A percentile compares a stretch with the other conserved stretches of the same genome.
Evolutionary conservation across 2,329 filamentous ascomycete genomes (phyloP).

Genomic region (Alternaria viburni): DNA sequence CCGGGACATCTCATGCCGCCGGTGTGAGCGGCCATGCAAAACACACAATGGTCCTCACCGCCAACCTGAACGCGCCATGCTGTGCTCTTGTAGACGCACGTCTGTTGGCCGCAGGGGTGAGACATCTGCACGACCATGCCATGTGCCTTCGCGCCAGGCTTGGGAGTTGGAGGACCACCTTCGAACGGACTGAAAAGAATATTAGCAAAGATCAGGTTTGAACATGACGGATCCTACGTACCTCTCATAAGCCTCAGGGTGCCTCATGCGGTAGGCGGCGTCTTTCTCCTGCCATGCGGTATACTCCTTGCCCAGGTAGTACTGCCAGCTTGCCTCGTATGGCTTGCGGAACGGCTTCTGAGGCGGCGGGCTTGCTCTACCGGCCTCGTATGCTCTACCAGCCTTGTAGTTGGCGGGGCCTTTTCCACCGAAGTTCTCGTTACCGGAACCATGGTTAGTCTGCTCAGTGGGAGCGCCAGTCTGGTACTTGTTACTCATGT

Average conservation of each 20-base stretch:
- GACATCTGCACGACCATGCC: slow-evolving; percentile 16
- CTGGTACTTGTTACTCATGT: background rate
- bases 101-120: slow-evolving; percentile 7
- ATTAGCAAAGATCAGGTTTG: background rate
- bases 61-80: slow-evolving; percentile 5
- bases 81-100: background rate
- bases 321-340: slow-evolving; percentile 3
- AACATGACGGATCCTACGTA: background rate
- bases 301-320: slow-evolving; percentile 4
- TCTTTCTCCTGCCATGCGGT: slow-evolving; percentile 6
- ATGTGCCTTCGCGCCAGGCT: slow-evolving; percentile 2
- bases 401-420: background rate
- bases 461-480: background rate
- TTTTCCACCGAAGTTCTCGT: background rate
- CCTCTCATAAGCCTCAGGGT: slow-evolving; percentile 5
- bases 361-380: slow-evolving; percentile 5
- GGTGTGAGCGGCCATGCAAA: slow-evolving; percentile 5
- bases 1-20: slow-evolving; percentile 12
- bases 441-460: background rate
- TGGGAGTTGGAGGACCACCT: background rate
- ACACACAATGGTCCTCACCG: slow-evolving; percentile 13
- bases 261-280: background rate
- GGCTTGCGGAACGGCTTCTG: slow-evolving; percentile 6
- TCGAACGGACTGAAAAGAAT: background rate
- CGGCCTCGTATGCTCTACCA: background rate